phyloP scores from a whole-genome alignment of 768 basidiomycete species.

The Tylopilus rubrobrunneus region DNA sequence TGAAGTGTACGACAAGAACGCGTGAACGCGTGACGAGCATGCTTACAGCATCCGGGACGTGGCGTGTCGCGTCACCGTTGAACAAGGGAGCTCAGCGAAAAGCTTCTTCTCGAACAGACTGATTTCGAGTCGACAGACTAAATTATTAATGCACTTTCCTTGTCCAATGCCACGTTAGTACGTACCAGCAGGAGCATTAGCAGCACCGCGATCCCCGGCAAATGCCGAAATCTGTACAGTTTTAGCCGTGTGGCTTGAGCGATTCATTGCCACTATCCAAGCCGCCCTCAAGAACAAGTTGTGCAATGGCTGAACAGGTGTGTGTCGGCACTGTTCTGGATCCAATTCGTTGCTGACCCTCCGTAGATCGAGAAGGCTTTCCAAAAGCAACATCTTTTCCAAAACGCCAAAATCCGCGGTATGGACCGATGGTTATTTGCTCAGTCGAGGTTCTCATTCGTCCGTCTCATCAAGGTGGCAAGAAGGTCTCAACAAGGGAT shows the following conservation, averaged over 20 bases:
- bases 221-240: constrained; percentile 41
- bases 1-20: constrained; percentile 27
- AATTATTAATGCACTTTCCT: no score
- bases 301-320: constrained; percentile 62
- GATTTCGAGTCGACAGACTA: no score
- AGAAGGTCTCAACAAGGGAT: constrained; percentile 91
- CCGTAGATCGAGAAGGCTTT: constrained; percentile 90
- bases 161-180: not conserved
- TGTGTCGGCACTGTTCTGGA: constrained; percentile 12
- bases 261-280: not conserved
- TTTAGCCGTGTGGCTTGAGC: constrained; percentile 35
- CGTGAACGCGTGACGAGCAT: constrained; percentile 26
- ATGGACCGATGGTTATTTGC: constrained; percentile 34
- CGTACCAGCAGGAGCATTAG: not conserved
- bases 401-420: constrained; percentile 94
- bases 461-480: constrained; percentile 48
- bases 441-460: constrained; percentile 7
- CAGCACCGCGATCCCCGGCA: constrained; percentile 6
- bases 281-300: constrained; percentile 8
- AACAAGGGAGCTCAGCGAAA: no score
- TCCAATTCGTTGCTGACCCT: not conserved
- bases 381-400: constrained; percentile 98
- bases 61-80: not conserved
- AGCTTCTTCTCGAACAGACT: no score
- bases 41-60: constrained; percentile 3